Base-by-base conservation (phyloP, 139 green algal species). In the Yamagishiella unicocca region DNA sequence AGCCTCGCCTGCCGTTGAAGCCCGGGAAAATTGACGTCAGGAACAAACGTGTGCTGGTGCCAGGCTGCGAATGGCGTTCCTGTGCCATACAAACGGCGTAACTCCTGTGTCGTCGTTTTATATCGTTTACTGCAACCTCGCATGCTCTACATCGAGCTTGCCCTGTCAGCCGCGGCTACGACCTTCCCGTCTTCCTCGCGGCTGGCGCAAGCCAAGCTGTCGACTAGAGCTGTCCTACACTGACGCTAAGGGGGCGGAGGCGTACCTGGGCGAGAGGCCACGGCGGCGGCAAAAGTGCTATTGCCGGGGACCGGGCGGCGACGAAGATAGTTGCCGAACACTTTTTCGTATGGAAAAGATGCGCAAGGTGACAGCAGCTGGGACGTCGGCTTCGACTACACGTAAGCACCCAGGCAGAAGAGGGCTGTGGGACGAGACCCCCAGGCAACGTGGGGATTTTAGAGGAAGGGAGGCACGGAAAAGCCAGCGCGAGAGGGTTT, bases 381-480 rank as follows among this genome's bases (percentile, higher is more conserved):
- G 9, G 74, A 82, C 19, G n/a, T 82, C 1, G 74, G 74, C 9
- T 82, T 33, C 50, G 74, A 82, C 46, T 82, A 82, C 74, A 82
- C 74, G 74, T 82, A n/a, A 67, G 74, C 45, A 22, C 50, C 12
- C 17, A 17, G 50, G 50, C 17, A 58, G 50, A 17, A 58, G 50
- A 17, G 50, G 58, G 19, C 17, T 14, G 6, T 68, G 58, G 19
- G 21, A 9, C 17, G 21, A 68, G 58, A 21, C 17, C 58, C 6
- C 19, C 24, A 6, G 58, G 58, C 6, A 31, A n/a, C n/a, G n/a
- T n/a, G n/a, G n/a, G n/a, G n/a, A n/a, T n/a, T n/a, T n/a, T n/a
- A n/a, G n/a, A n/a, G n/a, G n/a, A n/a, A n/a, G n/a, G n/a, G n/a
- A n/a, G n/a, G n/a, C n/a, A n/a, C n/a, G n/a, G n/a, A n/a, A n/a